phyloP scores from a whole-genome alignment of 352 stramenopile species.

The Phytophthora palmivora region DNA sequence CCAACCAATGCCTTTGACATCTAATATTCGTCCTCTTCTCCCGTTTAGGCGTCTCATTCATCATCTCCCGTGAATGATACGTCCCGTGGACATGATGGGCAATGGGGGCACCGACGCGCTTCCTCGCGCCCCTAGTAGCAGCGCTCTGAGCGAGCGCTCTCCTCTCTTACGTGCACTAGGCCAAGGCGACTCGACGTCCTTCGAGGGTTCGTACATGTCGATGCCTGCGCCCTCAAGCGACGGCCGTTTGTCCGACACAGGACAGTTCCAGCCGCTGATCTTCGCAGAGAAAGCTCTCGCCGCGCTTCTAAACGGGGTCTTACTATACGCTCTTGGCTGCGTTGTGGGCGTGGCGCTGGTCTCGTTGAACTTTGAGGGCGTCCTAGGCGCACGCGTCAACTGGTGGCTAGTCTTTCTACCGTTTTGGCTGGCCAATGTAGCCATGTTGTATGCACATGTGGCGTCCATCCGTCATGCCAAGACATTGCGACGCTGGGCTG shows the following conservation, averaged over 20 bases:
- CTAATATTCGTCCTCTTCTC: slow-evolving; percentile 4
- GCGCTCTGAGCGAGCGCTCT: slow-evolving; percentile 62
- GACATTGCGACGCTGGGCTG: slow-evolving; percentile 75
- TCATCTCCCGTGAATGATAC: slow-evolving; percentile 36
- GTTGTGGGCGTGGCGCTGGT: slow-evolving; percentile 73
- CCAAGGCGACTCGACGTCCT: slow-evolving; percentile 51
- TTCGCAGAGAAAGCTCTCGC: slow-evolving; percentile 81
- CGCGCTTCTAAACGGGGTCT: slow-evolving; percentile 75
- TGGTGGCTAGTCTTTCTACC: slow-evolving; percentile 86
- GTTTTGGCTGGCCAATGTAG: slow-evolving; percentile 82
- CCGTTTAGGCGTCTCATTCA: slow-evolving; percentile 9
- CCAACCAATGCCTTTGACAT: too few species aligned
- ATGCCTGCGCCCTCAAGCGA: slow-evolving; percentile 47
- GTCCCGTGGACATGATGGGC: slow-evolving; percentile 39
- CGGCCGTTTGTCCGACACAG: slow-evolving; percentile 37
- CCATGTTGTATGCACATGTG: slow-evolving; percentile 67
- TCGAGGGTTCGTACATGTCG: slow-evolving; percentile 80
- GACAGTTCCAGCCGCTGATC: slow-evolving; percentile 80
- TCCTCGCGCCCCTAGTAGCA: slow-evolving; percentile 25
- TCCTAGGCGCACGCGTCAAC: slow-evolving; percentile 64
- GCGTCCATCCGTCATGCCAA: slow-evolving; percentile 70
- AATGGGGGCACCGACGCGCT: slow-evolving; percentile 35
- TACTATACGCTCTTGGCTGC: slow-evolving; percentile 82
- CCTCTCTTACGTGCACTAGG: slow-evolving; percentile 71
- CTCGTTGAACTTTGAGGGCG: slow-evolving; percentile 80